These are phyloP conservation scores for Ascoidea rubescens DNA, from an alignment of 805 yeast genomes.

Conservation along the genomic window DNA sequence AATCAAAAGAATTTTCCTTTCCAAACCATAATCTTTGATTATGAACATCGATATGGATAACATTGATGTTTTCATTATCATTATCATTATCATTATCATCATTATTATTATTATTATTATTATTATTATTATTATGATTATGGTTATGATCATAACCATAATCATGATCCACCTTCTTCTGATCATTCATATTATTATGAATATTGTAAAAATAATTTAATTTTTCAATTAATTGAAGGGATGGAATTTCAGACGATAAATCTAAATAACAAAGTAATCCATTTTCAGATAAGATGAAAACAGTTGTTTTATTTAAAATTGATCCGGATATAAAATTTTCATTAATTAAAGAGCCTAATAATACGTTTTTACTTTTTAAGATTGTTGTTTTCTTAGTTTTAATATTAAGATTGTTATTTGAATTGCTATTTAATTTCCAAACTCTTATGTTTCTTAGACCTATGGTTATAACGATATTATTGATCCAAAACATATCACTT, in stretches of 20 bases:
- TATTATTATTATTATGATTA: too few species aligned
- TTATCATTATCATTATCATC: too few species aligned
- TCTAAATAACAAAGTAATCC: constrained; percentile 12
- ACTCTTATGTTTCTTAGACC: constrained; percentile 50
- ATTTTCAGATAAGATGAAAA: constrained; percentile 13
- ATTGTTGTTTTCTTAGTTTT: constrained; percentile 12
- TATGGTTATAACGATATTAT: constrained; percentile 32
- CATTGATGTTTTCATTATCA: background rate
- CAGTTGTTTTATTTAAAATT: constrained; percentile 18
- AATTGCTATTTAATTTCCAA: constrained; percentile 32
- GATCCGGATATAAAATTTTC: constrained; percentile 33
- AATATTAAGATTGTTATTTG: constrained; percentile 4
- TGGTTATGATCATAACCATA: too few species aligned
- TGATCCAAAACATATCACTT: constrained; percentile 41
- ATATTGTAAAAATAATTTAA: background rate
- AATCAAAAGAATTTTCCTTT: too few species aligned
- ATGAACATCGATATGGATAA: background rate
- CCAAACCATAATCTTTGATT: background rate
- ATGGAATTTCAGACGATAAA: background rate
- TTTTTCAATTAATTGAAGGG: background rate
- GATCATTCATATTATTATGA: too few species aligned
- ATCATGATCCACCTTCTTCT: too few species aligned
- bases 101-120: too few species aligned
- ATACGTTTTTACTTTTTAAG: constrained; percentile 38
- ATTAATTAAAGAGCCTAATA: constrained; percentile 34